Percentiles rank a stretch among this genome's conserved stretches.
Conservation (phyloP, 106 monocot genomes). For the Dendrobium nobile region DNA sequence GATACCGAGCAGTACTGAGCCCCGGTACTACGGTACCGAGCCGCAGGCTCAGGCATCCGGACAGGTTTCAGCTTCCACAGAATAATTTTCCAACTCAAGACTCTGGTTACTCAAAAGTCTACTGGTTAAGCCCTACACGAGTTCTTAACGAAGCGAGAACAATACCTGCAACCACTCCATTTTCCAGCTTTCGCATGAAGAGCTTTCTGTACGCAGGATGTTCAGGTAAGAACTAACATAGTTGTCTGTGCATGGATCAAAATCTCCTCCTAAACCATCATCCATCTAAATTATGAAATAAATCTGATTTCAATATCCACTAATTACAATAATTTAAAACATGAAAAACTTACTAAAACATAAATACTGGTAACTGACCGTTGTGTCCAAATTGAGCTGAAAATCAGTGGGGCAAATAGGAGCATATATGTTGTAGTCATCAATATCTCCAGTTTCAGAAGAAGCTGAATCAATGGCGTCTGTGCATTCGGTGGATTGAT, state of each 20-base stretch:
- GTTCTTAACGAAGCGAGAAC: not conserved
- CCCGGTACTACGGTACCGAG: too few relatives aligned
- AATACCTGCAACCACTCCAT: conserved; percentile 14
- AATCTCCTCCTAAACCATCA: not conserved
- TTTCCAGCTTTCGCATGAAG: conserved; percentile 7
- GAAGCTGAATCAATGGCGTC: not conserved
- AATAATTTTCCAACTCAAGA: too few relatives aligned
- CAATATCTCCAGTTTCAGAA: not conserved
- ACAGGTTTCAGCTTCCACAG: too few relatives aligned
- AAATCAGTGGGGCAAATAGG: not conserved
- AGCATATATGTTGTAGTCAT: conserved; percentile 18
- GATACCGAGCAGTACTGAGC: too few relatives aligned
- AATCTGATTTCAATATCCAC: not conserved
- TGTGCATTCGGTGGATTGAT: not conserved
- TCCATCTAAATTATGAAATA: not conserved
- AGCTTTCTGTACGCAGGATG: conserved; percentile 7
- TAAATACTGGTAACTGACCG: too few relatives aligned
- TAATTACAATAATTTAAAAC: too few relatives aligned
- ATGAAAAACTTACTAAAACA: too few relatives aligned
- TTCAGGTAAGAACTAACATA: conserved; percentile 13
- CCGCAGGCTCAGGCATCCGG: too few relatives aligned
- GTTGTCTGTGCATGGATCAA: conserved; percentile 10
- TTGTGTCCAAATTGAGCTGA: too few relatives aligned
- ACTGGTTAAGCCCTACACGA: too few relatives aligned
- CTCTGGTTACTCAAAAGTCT: too few relatives aligned